Conservation (phyloP, 2,329 filamentous ascomycete species). For the Rhynchosporium agropyri region DNA sequence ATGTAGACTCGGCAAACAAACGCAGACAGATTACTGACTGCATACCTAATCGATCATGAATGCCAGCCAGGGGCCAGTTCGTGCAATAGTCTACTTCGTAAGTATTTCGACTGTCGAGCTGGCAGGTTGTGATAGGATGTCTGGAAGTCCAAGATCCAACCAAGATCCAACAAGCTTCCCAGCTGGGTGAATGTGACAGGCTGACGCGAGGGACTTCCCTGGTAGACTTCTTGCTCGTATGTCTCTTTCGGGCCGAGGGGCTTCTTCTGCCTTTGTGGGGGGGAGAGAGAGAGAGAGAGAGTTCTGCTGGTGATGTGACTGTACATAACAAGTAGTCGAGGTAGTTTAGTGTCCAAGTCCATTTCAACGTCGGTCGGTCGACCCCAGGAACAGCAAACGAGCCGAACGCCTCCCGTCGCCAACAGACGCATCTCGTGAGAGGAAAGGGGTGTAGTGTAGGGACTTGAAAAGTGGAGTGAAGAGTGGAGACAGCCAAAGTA, state of each 20-base stretch:
- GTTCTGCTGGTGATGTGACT: not conserved
- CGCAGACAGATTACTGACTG: not conserved
- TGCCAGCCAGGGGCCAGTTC: too few relatives aligned
- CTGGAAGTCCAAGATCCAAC: not conserved
- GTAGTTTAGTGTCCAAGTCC: not conserved
- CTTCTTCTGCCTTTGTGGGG: not conserved
- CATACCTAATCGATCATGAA: not conserved
- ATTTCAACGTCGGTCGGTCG: conserved; percentile 5
- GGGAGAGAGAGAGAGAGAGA: not conserved
- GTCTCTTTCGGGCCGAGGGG: conserved; percentile 22
- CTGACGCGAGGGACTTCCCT: not conserved
- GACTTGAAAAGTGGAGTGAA: not conserved
- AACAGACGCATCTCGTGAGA: conserved; percentile 20
- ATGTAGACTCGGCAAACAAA: not conserved
- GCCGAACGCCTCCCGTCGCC: conserved; percentile 7
- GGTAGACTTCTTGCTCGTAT: conserved; percentile 21
- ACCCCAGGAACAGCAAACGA: conserved; percentile 14
- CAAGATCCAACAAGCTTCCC: not conserved
- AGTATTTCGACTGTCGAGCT: not conserved
- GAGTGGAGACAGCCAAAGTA: not conserved
- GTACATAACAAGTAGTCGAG: too few relatives aligned
- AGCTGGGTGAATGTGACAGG: not conserved
- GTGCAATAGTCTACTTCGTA: too few relatives aligned
- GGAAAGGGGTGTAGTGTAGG: conserved; percentile 17
- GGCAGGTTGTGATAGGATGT: conserved; percentile 1